Percentiles rank a stretch among this genome's conserved stretches.
Evolutionary conservation across 2,329 filamentous ascomycete species (phyloP).

Genomic region (Grosmannia serpens): DNA sequence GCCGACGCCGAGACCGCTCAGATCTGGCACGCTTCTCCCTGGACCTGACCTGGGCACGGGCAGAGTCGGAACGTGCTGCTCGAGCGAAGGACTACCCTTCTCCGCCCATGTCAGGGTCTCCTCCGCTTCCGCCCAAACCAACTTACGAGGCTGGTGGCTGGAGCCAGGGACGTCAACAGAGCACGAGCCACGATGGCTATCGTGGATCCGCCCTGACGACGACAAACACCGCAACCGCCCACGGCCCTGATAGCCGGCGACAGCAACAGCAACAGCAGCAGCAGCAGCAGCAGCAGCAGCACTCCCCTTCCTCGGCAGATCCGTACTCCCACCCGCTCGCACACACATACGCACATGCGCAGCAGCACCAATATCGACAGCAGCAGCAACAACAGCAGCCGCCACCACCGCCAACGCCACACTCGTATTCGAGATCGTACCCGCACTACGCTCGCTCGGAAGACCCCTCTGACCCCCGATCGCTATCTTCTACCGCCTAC

Average conservation of each 20-base stretch:
- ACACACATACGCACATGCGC: neutral
- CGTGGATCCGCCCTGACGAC: constrained; percentile 22
- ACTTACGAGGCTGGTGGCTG: constrained; percentile 45
- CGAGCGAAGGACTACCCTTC: constrained; percentile 54
- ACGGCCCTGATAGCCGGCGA: constrained; percentile 22
- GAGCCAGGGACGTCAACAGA: constrained; percentile 35
- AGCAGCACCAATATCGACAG: neutral
- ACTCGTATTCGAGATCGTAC: constrained; percentile 20
- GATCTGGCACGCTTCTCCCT: constrained; percentile 43
- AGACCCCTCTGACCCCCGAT: constrained; percentile 18
- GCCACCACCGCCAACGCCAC: neutral
- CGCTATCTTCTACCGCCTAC: constrained; percentile 12
- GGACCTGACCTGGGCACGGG: constrained; percentile 44
- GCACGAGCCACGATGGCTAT: constrained; percentile 39
- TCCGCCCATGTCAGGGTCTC: constrained; percentile 64
- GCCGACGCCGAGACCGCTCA: constrained; percentile 46
- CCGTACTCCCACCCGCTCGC: neutral
- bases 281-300: neutral
- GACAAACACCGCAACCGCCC: constrained; percentile 17
- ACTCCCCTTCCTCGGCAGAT: neutral
- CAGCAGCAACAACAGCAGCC: neutral
- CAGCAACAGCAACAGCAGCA: constrained; percentile 10
- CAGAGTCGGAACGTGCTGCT: constrained; percentile 41
- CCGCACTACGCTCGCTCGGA: constrained; percentile 24
- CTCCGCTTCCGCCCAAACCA: constrained; percentile 46